phyloP scores from a whole-genome alignment of 768 basidiomycete species.

The Boletus pseudopeckii region DNA sequence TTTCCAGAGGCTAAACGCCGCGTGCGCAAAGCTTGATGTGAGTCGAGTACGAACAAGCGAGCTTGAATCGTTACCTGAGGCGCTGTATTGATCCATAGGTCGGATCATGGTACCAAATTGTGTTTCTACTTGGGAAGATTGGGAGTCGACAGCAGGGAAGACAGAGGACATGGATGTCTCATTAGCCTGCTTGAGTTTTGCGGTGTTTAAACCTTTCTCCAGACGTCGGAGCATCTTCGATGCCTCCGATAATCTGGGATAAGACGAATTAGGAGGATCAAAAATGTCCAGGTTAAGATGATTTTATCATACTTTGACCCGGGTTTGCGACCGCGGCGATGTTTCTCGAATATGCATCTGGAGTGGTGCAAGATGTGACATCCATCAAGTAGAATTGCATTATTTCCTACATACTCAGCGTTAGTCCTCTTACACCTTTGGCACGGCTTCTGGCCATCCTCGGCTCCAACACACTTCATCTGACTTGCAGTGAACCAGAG shows the following conservation, averaged over 20 bases:
- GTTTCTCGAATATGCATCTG: slow-evolving; percentile 86
- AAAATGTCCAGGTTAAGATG: slow-evolving; percentile 2
- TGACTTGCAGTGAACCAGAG: slow-evolving; percentile 30
- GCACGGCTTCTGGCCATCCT: slow-evolving; percentile 77
- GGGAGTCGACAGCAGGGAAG: slow-evolving; percentile 32
- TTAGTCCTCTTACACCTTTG: slow-evolving; percentile 82
- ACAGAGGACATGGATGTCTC: slow-evolving; percentile 33
- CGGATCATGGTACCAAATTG: slow-evolving; percentile 31
- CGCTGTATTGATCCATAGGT: slow-evolving; percentile 28
- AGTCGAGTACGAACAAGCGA: neutral
- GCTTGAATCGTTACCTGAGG: slow-evolving; percentile 23
- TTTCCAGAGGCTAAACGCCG: slow-evolving; percentile 21
- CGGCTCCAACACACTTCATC: slow-evolving; percentile 93
- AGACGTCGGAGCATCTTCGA: slow-evolving; percentile 86
- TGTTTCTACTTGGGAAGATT: slow-evolving; percentile 22
- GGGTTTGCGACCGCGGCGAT: slow-evolving; percentile 82
- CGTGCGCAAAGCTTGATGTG: slow-evolving; percentile 1
- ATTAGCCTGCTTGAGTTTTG: slow-evolving; percentile 64
- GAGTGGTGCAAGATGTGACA: slow-evolving; percentile 13
- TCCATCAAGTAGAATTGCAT: slow-evolving; percentile 1
- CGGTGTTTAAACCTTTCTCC: slow-evolving; percentile 76
- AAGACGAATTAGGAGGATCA: slow-evolving; percentile 8
- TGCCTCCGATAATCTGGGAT: slow-evolving; percentile 72
- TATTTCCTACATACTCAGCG: slow-evolving; percentile 52
- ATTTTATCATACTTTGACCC: slow-evolving; percentile 70